Percentiles rank a stretch among this genome's conserved stretches.
Evolutionary conservation across 2,329 filamentous ascomycete genomes (phyloP).

Genomic region (Rachicladosporium sp.): DNA sequence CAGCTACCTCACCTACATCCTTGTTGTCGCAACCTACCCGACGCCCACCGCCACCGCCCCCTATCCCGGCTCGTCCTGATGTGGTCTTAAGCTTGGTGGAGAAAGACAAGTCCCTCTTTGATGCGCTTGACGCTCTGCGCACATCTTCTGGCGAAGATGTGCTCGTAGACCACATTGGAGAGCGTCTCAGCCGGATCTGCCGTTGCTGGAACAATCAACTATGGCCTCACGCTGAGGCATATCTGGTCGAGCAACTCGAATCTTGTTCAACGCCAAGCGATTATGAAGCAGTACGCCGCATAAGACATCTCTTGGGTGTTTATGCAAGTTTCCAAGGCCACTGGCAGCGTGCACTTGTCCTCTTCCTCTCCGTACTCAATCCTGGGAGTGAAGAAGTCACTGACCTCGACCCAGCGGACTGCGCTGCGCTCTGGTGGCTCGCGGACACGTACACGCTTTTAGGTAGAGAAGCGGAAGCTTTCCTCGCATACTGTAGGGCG

Average conservation of each 20-base stretch:
- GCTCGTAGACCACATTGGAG: too few relatives aligned
- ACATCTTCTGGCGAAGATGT: too few relatives aligned
- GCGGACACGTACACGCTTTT: conserved; percentile 14
- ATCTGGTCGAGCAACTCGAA: neutral
- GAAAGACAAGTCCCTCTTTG: too few relatives aligned
- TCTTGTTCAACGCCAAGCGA: neutral
- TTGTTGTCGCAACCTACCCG: too few relatives aligned
- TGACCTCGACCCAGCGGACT: conserved; percentile 14
- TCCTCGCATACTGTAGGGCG: conserved; percentile 14
- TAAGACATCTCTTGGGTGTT: conserved; percentile 13
- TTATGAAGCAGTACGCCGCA: conserved; percentile 7
- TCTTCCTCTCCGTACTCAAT: conserved; percentile 11
- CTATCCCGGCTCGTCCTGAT: too few relatives aligned
- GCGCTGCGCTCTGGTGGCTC: conserved; percentile 16
- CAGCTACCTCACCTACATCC: too few relatives aligned
- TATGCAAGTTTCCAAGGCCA: conserved; percentile 13
- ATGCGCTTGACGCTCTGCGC: too few relatives aligned
- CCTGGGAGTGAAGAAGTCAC: conserved; percentile 7
- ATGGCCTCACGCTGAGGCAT: conserved; percentile 2
- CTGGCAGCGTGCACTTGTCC: conserved; percentile 9
- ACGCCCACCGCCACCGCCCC: too few relatives aligned
- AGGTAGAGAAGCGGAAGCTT: conserved; percentile 12
- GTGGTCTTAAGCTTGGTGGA: too few relatives aligned
- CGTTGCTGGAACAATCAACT: conserved; percentile 1
- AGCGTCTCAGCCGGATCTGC: neutral